These are phyloP conservation scores for Coprinopsis strossmayeri DNA, from an alignment of 768 basidiomycete genomes.

Conservation along the genomic window DNA sequence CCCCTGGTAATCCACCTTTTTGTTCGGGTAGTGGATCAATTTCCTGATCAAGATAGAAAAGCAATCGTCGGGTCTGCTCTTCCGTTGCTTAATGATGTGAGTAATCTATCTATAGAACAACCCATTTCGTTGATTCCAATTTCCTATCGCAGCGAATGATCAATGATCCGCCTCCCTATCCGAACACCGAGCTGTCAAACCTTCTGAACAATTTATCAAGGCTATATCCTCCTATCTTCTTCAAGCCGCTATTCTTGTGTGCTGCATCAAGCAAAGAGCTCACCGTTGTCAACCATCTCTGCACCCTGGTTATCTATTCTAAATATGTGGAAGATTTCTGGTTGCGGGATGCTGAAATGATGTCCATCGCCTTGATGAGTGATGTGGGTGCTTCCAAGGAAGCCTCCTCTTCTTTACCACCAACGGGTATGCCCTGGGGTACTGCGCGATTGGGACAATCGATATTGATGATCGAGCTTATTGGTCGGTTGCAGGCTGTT, in stretches of 20 bases:
- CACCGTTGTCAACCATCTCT: slow-evolving; percentile 53
- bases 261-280: slow-evolving; percentile 59
- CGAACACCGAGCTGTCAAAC: slow-evolving; percentile 37
- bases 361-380: slow-evolving; percentile 61
- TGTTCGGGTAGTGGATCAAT: slow-evolving; percentile 31
- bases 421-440: slow-evolving; percentile 28
- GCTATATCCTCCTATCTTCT: slow-evolving; percentile 56
- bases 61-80: slow-evolving; percentile 32
- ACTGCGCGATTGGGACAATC: slow-evolving; percentile 56
- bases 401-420: background rate
- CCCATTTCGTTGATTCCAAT: background rate
- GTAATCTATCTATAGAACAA: slow-evolving; percentile 12
- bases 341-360: slow-evolving; percentile 68
- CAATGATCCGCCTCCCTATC: slow-evolving; percentile 44
- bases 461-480: slow-evolving; percentile 55
- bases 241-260: slow-evolving; percentile 64
- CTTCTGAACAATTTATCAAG: slow-evolving; percentile 48
- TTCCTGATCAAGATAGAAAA: slow-evolving; percentile 43
- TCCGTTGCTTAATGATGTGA: slow-evolving; percentile 45
- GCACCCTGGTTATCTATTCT: slow-evolving; percentile 43
- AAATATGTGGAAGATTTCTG: slow-evolving; percentile 57
- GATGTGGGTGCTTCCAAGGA: slow-evolving; percentile 26
- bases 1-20: slow-evolving; percentile 15
- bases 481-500: slow-evolving; percentile 40
- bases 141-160: slow-evolving; percentile 41